Evolutionary conservation across 2,329 filamentous ascomycete species (phyloP).

Genomic region (Myriosclerotinia curreyana): DNA sequence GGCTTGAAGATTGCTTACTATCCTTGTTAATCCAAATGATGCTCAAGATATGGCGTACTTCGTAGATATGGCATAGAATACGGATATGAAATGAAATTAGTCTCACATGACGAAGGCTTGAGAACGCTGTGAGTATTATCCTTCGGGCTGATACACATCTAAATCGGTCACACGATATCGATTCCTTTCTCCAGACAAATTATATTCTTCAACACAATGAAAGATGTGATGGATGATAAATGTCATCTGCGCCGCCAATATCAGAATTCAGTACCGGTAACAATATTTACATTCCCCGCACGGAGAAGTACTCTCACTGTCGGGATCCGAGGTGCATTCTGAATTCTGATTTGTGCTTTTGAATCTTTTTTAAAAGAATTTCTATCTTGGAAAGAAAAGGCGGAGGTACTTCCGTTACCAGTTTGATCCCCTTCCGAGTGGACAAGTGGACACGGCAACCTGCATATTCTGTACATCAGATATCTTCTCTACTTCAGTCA

Average conservation of each 20-base stretch:
- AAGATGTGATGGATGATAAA: constrained; percentile 8
- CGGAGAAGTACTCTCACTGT: constrained; percentile 1
- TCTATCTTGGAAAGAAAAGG: not conserved
- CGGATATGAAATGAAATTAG: not conserved
- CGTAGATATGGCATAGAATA: not conserved
- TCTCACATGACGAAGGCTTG: constrained; percentile 12
- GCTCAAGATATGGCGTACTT: not conserved
- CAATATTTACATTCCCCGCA: constrained; percentile 4
- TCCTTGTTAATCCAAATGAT: constrained; percentile 3
- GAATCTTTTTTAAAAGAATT: not conserved
- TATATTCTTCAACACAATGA: constrained; percentile 5
- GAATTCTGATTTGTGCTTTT: not conserved
- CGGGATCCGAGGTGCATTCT: not conserved
- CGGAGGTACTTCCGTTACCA: constrained; percentile 4
- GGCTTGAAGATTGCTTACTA: constrained; percentile 3
- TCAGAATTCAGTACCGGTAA: constrained; percentile 1
- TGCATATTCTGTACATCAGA: constrained; percentile 16
- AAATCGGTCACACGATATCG: not conserved
- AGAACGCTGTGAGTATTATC: not conserved
- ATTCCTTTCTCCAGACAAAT: constrained; percentile 13
- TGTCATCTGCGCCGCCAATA: constrained; percentile 7
- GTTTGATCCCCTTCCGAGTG: constrained; percentile 1
- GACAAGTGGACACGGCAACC: constrained; percentile 7
- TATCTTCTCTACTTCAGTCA: constrained; percentile 5
- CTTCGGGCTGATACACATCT: constrained; percentile 12